phyloP scores from a whole-genome alignment of 1,284 basidiomycete genomes.

The Fistulinella cinereoalba region DNA sequence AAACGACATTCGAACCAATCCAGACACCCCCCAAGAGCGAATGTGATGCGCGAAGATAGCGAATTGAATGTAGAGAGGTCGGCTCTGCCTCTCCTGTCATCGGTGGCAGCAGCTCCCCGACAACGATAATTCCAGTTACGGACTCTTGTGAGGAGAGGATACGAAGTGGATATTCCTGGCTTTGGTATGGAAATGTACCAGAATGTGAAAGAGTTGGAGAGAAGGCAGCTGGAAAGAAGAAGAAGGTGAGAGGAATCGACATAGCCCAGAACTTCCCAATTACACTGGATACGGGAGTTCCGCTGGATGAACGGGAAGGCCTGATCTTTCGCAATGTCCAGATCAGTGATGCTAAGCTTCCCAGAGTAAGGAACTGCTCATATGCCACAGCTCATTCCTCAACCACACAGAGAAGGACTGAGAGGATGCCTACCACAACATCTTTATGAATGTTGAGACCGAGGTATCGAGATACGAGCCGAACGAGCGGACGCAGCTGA shows the following conservation, averaged over 20 bases:
- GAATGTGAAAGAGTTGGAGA: conserved; percentile 59
- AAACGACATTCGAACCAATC: conserved; percentile 54
- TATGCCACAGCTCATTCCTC: not conserved
- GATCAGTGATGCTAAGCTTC: conserved; percentile 11
- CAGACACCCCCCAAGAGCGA: conserved; percentile 88
- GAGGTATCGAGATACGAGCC: conserved; percentile 13
- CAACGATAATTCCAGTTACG: conserved; percentile 74
- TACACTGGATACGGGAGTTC: not conserved
- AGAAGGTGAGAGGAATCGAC: conserved; percentile 35
- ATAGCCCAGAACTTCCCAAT: conserved; percentile 11
- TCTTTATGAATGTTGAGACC: conserved; percentile 21
- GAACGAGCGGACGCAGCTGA: conserved; percentile 27
- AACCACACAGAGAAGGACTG: not conserved
- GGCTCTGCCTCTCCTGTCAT: conserved; percentile 23
- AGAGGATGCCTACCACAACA: conserved; percentile 17
- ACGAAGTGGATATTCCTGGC: conserved; percentile 54
- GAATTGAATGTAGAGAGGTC: conserved; percentile 49
- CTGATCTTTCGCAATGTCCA: conserved; percentile 15
- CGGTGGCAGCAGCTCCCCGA: conserved; percentile 64
- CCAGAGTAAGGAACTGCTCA: conserved; percentile 27
- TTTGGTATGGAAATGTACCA: conserved; percentile 49
- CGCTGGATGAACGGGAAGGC: not conserved
- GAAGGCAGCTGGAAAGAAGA: conserved; percentile 39
- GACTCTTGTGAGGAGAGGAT: conserved; percentile 72
- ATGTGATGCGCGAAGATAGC: conserved; percentile 85